A percentile compares a stretch with the other conserved stretches of the same genome.
Conservation (phyloP, 139 green algal genomes). For the Asterochloris erici region DNA sequence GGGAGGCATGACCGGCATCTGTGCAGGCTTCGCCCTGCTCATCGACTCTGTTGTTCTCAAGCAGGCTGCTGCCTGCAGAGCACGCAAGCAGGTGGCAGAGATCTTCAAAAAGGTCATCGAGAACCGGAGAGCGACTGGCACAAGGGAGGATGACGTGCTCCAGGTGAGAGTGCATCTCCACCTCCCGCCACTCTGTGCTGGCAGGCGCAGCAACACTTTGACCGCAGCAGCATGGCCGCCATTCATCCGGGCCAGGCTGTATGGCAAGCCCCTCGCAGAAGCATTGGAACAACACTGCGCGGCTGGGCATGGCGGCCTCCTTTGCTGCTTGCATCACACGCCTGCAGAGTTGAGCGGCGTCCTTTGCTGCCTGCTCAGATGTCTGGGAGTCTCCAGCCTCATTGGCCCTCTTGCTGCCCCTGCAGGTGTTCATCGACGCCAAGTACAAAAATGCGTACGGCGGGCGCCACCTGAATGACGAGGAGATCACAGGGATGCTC, state of each 20-base stretch:
- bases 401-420: too few relatives aligned
- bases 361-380: too few relatives aligned
- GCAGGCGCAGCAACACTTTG: too few relatives aligned
- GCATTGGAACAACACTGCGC: too few relatives aligned
- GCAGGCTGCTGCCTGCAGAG: conserved; percentile 23
- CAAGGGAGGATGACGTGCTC: conserved; percentile 88
- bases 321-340: too few relatives aligned
- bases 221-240: too few relatives aligned
- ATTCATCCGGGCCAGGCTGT: too few relatives aligned
- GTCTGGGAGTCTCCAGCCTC: too few relatives aligned
- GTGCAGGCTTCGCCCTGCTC: background rate
- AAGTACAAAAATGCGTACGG: conserved; percentile 75
- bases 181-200: too few relatives aligned
- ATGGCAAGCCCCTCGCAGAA: too few relatives aligned
- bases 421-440: conserved; percentile 90
- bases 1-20: background rate
- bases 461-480: conserved; percentile 76
- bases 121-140: conserved; percentile 50
- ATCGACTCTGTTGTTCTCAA: background rate
- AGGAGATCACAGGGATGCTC: conserved; percentile 96
- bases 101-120: conserved; percentile 88
- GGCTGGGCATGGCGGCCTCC: too few relatives aligned
- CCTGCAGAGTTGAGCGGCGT: too few relatives aligned
- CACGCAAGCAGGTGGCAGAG: conserved; percentile 59
- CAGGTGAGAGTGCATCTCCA: conserved; percentile 37